Evolutionary conservation across 352 stramenopile species (phyloP).

Genomic region (Phytopythium sindhum): DNA sequence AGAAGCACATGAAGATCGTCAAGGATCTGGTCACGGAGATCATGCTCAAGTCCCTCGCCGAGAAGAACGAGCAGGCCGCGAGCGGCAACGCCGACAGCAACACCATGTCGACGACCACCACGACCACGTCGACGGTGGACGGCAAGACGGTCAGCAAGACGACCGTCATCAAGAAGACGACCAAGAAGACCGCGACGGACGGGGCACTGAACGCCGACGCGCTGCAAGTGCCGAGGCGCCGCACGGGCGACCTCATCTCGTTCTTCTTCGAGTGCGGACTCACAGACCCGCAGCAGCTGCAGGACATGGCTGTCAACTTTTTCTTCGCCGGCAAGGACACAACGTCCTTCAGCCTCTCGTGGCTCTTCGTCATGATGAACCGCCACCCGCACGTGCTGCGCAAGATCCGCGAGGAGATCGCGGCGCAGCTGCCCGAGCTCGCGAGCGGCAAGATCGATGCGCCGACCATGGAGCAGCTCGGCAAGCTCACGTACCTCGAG

Average conservation of each 20-base stretch:
- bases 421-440: constrained; percentile 26
- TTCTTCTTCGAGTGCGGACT: constrained; percentile 35
- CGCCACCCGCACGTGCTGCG: constrained; percentile 46
- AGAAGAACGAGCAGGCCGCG: constrained; percentile 10
- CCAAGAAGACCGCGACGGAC: background rate
- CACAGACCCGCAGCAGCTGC: constrained; percentile 32
- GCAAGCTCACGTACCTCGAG: constrained; percentile 51
- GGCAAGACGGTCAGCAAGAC: constrained; percentile 1
- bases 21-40: constrained; percentile 27
- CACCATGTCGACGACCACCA: background rate
- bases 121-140: background rate
- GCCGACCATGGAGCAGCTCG: constrained; percentile 41
- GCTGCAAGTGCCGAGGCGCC: background rate
- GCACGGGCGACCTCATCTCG: constrained; percentile 30
- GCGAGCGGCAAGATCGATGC: constrained; percentile 14
- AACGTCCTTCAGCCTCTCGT: constrained; percentile 60
- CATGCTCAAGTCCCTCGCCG: constrained; percentile 27
- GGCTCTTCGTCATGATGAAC: constrained; percentile 79
- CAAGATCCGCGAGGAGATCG: constrained; percentile 43
- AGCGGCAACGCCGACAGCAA: background rate
- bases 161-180: background rate
- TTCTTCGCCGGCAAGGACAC: constrained; percentile 75
- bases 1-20: constrained; percentile 32
- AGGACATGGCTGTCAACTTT: constrained; percentile 79
- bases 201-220: constrained; percentile 7